Base-by-base conservation (phyloP, 2,329 filamentous ascomycete species). In the Penicillium paneum region DNA sequence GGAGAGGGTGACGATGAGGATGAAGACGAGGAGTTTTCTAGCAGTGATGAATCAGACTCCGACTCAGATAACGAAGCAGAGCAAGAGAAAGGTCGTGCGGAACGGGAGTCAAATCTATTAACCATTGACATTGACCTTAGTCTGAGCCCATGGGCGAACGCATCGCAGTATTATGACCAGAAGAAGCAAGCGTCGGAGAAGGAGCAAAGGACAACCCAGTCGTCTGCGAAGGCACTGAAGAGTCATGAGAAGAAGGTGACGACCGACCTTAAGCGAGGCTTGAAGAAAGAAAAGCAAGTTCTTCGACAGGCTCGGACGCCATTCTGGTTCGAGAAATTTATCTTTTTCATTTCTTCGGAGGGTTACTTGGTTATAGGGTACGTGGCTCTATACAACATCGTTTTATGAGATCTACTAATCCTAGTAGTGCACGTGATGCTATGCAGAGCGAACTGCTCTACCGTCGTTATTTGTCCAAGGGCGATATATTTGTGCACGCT, bases 261-360 rank as follows among this genome's bases (percentile, higher is more conserved):
- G 5, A 84, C 89, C 12, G 91, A 96, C 69, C 78, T 97, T 21
- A 95, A 90, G 74, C 93, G 91, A 66, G 88, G 86, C 0, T 74
- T 97, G 53, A 96, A 96, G 75, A 88, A 94, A 68, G 94, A 97
- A 74, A 97, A 96, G 71, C 87, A 91, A 19, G 78, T 95, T 2
- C 76, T 97, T 10, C 86, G 92, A 42, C 91, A 89, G 0, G 87
- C 96, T 8, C 84, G 94, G 52, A 88, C 86, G 66, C 88, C 87
- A 61, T 83, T 92, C 65, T 99, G 94, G 94, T 99, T 97, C 63
- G 94, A 99, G 67, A 99, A 99, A 73, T 99, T 96, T 66, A 79
- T 86, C 28, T 97, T 91, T 82, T 99, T 99, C 75, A 83, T 97
- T 63, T 97, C 92, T 0, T 95, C 91, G 0, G 94, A 99, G 67